Base-by-base conservation (phyloP, 1,284 basidiomycete species). In the Cerrena zonata region DNA sequence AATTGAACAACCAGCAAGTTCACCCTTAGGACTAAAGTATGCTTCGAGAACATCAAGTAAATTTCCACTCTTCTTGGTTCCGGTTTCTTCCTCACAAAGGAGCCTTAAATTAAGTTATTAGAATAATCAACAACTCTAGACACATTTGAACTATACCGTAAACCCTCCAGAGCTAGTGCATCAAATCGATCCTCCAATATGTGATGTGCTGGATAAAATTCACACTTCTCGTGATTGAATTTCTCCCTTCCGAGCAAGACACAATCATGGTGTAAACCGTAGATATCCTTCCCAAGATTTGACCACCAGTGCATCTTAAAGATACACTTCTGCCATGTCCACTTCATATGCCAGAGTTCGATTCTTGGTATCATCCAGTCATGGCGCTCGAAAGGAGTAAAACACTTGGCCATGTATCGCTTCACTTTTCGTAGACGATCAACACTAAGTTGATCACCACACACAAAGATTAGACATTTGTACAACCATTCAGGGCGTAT, bases 191-290 rank as follows among this genome's bases (percentile, higher is more conserved):
- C n/a, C n/a, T n/a, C n/a, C n/a, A n/a, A n/a, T n/a, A n/a, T n/a
- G n/a, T n/a, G n/a, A n/a, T 51, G 45, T 11, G 34, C 39, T 2
- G 24, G 50, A 27, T 51, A 51, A 45, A 47, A 51, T 34, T 51
- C 50, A 36, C 44, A 47, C 40, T 47, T 46, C 10, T n/a, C 25
- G 24, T n/a, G 34, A 21, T 51, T n/a, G n/a, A n/a, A n/a, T 51
- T 11, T 37, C 18, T 47, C 11, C 2, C 45, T 41, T 21, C 45
- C 45, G 19, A 51, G 45, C 0, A 38, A 21, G 15, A 4, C 30
- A n/a, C 12, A 15, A 25, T 51, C 34, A 19, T 47, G 37, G 2
- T 24, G 34, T 2, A 37, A 12, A 19, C 30, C 45, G 19, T n/a
- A 38, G 3, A 30, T 47, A 2, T 34, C 21, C 30, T 24, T 43